Evolutionary conservation across 805 yeast species (phyloP).

Genomic region (Metschnikowia proteae): DNA sequence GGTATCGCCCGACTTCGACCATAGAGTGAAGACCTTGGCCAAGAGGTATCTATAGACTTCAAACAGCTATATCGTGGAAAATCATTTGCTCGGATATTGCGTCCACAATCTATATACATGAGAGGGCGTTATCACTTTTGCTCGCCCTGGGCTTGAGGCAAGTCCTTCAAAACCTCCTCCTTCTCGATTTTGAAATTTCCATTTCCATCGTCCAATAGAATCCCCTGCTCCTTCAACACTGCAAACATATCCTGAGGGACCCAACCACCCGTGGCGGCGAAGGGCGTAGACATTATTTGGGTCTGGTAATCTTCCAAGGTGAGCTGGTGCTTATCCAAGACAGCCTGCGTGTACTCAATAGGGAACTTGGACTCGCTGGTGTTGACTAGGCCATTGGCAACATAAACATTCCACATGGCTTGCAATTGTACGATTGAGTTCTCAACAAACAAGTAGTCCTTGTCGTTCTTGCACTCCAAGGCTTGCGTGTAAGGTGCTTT

Average conservation of each 20-base stretch:
- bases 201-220: slow-evolving; percentile 53
- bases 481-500: slow-evolving; percentile 63
- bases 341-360: slow-evolving; percentile 53
- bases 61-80: neutral
- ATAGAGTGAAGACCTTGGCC: slow-evolving; percentile 65
- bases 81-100: neutral
- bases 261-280: slow-evolving; percentile 92
- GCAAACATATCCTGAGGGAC: slow-evolving; percentile 91
- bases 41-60: slow-evolving; percentile 59
- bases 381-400: slow-evolving; percentile 53
- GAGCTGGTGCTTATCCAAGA: slow-evolving; percentile 53
- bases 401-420: slow-evolving; percentile 66
- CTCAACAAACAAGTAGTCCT: slow-evolving; percentile 62
- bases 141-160: slow-evolving; percentile 8
- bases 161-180: slow-evolving; percentile 24
- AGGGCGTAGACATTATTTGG: slow-evolving; percentile 67
- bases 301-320: slow-evolving; percentile 65
- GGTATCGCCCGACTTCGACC: slow-evolving; percentile 68
- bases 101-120: neutral
- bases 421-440: slow-evolving; percentile 62
- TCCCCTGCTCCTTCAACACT: slow-evolving; percentile 61
- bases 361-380: slow-evolving; percentile 49
- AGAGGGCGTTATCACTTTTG: neutral
- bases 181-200: slow-evolving; percentile 38
- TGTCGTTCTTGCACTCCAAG: slow-evolving; percentile 52